phyloP scores from a whole-genome alignment of 305 asterid species.

The Fraxinus baroniana region DNA sequence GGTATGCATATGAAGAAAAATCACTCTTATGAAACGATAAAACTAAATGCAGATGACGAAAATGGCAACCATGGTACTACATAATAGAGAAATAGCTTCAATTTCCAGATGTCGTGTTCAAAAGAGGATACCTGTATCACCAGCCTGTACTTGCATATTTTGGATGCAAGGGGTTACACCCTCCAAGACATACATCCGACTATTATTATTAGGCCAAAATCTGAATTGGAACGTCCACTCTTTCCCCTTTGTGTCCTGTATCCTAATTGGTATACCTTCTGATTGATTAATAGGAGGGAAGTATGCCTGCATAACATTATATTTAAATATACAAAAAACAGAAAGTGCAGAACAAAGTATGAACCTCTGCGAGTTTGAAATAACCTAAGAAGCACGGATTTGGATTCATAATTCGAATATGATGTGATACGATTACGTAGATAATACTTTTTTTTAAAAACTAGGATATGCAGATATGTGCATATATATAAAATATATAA shows the following conservation, averaged over 20 bases:
- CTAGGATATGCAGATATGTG: too few relatives aligned
- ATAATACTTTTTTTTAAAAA: too few relatives aligned
- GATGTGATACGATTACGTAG: too few relatives aligned
- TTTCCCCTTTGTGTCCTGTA: conserved; percentile 92
- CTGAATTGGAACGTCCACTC: conserved; percentile 97
- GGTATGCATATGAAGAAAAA: background rate
- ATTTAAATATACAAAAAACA: background rate
- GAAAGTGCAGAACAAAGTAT: background rate
- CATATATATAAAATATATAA: too few relatives aligned
- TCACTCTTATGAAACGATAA: background rate
- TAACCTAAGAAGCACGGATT: too few relatives aligned
- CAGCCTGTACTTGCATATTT: conserved; percentile 94
- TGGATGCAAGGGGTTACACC: conserved; percentile 99
- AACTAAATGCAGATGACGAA: background rate
- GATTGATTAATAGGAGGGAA: conserved; percentile 94
- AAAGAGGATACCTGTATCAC: conserved; percentile 72
- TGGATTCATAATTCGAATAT: too few relatives aligned
- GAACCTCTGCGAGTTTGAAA: background rate
- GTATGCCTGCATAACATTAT: conserved; percentile 64
- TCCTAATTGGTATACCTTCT: conserved; percentile 85
- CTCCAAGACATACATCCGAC: conserved; percentile 97
- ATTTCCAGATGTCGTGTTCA: background rate
- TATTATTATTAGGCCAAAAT: conserved; percentile 98
- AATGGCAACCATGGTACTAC: background rate
- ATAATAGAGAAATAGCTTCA: background rate